phyloP scores from a whole-genome alignment of 2,329 filamentous ascomycete species.

The Trichoderma aggressivum region DNA sequence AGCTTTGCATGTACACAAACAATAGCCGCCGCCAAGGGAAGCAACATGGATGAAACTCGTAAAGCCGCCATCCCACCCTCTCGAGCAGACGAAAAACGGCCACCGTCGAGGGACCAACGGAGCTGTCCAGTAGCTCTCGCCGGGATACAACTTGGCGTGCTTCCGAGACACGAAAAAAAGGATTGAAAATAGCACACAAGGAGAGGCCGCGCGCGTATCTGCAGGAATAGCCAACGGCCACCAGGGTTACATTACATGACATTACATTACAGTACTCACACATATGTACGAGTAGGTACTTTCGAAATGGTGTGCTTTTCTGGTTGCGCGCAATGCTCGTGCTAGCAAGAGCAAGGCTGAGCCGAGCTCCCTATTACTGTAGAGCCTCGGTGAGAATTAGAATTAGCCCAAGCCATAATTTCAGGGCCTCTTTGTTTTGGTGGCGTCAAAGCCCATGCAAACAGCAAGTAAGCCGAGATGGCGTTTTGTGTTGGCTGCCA shows the following conservation, averaged over 20 bases:
- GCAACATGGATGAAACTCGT: not conserved
- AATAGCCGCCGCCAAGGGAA: not conserved
- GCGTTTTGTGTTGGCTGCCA: not conserved
- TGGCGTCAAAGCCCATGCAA: constrained; percentile 11
- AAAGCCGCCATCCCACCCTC: not conserved
- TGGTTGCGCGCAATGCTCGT: not conserved
- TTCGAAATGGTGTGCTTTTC: not conserved
- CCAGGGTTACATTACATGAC: not conserved
- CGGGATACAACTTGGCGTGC: constrained; percentile 2
- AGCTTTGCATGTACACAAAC: not conserved
- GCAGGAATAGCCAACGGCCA: not conserved
- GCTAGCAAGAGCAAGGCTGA: constrained; percentile 3
- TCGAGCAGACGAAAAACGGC: not conserved
- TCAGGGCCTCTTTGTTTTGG: not conserved
- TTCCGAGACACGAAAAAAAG: not conserved
- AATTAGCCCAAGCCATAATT: not conserved
- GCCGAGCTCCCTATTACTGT: constrained; percentile 5
- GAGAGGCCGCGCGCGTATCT: constrained; percentile 6
- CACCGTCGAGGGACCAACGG: not conserved
- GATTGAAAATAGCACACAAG: not conserved
- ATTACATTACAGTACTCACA: not conserved
- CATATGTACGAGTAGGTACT: not conserved
- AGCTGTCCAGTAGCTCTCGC: not conserved
- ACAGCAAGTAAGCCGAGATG: not conserved
- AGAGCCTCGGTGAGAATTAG: constrained; percentile 6